Percentiles rank a stretch among this genome's conserved stretches.
Evolutionary conservation across 768 basidiomycete species (phyloP).

Genomic region (Mycena vulgaris): DNA sequence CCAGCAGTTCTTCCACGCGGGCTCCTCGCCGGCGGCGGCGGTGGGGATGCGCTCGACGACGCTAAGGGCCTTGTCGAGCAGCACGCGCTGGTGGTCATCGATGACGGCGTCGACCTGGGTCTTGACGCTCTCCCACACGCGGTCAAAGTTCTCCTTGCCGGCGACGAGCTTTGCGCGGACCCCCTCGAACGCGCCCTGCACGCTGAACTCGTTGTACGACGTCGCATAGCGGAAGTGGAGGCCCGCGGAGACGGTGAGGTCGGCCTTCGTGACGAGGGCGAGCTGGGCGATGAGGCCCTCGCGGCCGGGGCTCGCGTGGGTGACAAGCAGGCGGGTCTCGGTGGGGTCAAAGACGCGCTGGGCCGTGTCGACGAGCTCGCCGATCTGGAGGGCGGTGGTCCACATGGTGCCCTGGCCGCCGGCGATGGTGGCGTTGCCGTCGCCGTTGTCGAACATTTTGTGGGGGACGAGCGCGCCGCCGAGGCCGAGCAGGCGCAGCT

Average conservation of each 20-base stretch:
- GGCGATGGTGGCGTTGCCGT: constrained; percentile 96
- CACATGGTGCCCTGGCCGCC: constrained; percentile 99
- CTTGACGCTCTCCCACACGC: constrained; percentile 97
- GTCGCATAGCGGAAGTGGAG: constrained; percentile 98
- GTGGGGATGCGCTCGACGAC: constrained; percentile 88
- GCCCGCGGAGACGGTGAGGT: constrained; percentile 93
- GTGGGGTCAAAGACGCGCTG: constrained; percentile 93
- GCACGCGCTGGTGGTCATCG: constrained; percentile 89
- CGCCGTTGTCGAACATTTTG: constrained; percentile 96
- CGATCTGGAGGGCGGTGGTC: constrained; percentile 97
- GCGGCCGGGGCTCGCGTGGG: constrained; percentile 92
- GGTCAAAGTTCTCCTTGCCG: constrained; percentile 88
- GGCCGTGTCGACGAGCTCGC: constrained; percentile 97
- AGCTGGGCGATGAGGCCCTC: constrained; percentile 95
- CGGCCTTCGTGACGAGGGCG: constrained; percentile 91
- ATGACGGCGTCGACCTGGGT: constrained; percentile 91
- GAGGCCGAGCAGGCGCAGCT: constrained; percentile 94
- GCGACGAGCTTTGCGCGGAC: constrained; percentile 85
- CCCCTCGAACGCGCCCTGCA: constrained; percentile 90
- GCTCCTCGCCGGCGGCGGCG: constrained; percentile 81
- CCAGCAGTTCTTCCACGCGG: constrained; percentile 99
- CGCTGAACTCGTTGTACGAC: constrained; percentile 97
- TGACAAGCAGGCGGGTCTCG: constrained; percentile 94
- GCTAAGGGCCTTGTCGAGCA: constrained; percentile 90
- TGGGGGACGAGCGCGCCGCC: constrained; percentile 96